phyloP scores from a whole-genome alignment of 306 rosid genomes.

The Argentina anserina region DNA sequence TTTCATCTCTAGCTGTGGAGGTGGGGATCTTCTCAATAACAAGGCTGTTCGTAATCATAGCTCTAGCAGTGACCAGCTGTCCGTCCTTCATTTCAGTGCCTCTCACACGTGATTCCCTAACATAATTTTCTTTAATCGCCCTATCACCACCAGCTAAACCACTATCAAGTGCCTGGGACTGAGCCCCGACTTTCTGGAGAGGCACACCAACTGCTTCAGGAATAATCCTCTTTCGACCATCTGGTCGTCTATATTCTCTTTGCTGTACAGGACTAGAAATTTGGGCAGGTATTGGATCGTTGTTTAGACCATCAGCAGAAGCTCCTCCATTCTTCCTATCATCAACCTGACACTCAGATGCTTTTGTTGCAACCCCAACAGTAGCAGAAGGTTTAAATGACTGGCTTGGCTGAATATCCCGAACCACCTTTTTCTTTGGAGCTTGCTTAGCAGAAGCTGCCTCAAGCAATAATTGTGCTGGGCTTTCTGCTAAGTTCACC shows the following conservation, averaged over 20 bases:
- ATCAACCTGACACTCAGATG: slow-evolving; percentile 52
- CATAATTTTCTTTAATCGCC: slow-evolving; percentile 42
- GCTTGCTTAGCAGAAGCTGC: slow-evolving; percentile 76
- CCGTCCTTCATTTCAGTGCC: slow-evolving; percentile 61
- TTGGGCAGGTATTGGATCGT: slow-evolving; percentile 49
- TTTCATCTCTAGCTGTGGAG: slow-evolving; percentile 49
- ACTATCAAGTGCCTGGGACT: slow-evolving; percentile 47
- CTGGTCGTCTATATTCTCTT: slow-evolving; percentile 94
- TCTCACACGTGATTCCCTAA: slow-evolving; percentile 49
- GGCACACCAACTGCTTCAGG: slow-evolving; percentile 94
- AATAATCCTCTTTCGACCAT: slow-evolving; percentile 94
- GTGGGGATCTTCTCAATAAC: slow-evolving; percentile 79
- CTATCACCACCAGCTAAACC: slow-evolving; percentile 41
- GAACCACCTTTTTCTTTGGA: slow-evolving; percentile 56
- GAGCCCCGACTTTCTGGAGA: slow-evolving; percentile 59
- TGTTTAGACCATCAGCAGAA: slow-evolving; percentile 49
- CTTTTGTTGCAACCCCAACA: slow-evolving; percentile 37
- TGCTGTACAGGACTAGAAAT: slow-evolving; percentile 88
- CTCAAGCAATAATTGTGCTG: slow-evolving; percentile 91
- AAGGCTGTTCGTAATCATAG: slow-evolving; percentile 72
- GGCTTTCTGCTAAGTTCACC: slow-evolving; percentile 85
- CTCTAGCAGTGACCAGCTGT: slow-evolving; percentile 72
- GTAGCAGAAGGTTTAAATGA: slow-evolving; percentile 46
- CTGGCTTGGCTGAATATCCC: slow-evolving; percentile 58
- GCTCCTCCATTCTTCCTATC: slow-evolving; percentile 53